A percentile compares a stretch with the other conserved stretches of the same genome.
phyloP scores from a whole-genome alignment of 2,329 filamentous ascomycete genomes.

The Fusarium vanettenii region DNA sequence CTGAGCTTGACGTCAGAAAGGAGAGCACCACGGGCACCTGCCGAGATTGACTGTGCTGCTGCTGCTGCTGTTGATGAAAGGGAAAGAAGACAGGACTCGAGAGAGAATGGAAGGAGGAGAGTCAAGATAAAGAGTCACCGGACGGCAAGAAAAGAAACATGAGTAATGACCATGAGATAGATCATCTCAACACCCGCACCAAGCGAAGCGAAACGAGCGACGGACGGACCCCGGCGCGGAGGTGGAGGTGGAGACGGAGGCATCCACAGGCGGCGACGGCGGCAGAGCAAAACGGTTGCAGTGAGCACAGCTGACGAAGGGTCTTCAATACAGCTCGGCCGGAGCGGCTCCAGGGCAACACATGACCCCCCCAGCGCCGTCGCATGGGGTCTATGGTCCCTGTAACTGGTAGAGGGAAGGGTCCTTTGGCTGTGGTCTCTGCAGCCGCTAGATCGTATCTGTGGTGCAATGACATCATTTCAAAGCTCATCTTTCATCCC shows the following conservation, averaged over 20 bases:
- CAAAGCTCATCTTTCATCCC: not conserved
- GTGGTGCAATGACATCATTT: not conserved
- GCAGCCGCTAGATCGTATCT: not conserved
- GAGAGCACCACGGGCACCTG: not conserved
- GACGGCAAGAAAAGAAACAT: not conserved
- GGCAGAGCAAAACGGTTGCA: not conserved
- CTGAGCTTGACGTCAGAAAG: not conserved
- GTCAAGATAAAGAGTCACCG: not conserved
- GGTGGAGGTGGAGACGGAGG: not conserved
- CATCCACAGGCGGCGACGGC: not conserved
- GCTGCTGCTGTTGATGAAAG: not conserved
- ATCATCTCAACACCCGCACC: not conserved
- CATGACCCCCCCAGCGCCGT: not conserved
- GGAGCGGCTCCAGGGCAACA: not conserved
- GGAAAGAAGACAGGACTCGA: not conserved
- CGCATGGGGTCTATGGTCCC: not conserved
- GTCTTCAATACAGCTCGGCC: not conserved
- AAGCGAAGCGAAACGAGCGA: not conserved
- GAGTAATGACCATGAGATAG: not conserved
- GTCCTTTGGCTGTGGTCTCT: not conserved
- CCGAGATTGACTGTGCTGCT: not conserved
- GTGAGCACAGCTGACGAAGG: not conserved
- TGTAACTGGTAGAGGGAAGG: not conserved
- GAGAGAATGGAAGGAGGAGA: not conserved
- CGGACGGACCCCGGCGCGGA: not conserved